These are phyloP conservation scores for Monosporascus sp. DNA, from an alignment of 2,329 filamentous ascomycete species.

Conservation along the genomic window DNA sequence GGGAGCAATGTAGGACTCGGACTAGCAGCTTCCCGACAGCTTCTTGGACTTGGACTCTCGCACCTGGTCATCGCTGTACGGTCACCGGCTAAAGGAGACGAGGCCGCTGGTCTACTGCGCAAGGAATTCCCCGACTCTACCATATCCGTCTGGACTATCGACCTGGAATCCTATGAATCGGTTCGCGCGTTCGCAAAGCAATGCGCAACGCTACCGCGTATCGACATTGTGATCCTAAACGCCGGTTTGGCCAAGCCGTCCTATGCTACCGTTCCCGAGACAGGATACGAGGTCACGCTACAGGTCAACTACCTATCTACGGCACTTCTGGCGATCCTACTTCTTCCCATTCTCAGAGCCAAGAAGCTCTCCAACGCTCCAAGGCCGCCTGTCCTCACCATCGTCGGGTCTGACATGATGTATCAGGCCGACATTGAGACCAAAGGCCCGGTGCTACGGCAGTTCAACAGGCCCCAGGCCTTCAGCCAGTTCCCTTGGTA, in stretches of 20 bases:
- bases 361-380: background rate
- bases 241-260: slow-evolving; percentile 28
- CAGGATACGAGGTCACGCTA: slow-evolving; percentile 34
- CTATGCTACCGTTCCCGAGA: slow-evolving; percentile 19
- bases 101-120: slow-evolving; percentile 29
- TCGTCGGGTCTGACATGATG: slow-evolving; percentile 23
- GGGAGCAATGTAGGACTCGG: slow-evolving; percentile 42
- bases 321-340: slow-evolving; percentile 25
- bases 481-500: slow-evolving; percentile 13
- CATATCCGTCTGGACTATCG: slow-evolving; percentile 40
- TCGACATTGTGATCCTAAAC: slow-evolving; percentile 43
- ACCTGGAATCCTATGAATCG: slow-evolving; percentile 39
- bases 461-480: slow-evolving; percentile 7
- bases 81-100: slow-evolving; percentile 32
- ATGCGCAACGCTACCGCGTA: slow-evolving; percentile 26
- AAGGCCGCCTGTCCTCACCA: slow-evolving; percentile 15
- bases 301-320: slow-evolving; percentile 38
- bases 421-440: slow-evolving; percentile 12
- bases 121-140: slow-evolving; percentile 21
- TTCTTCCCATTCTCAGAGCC: slow-evolving; percentile 24
- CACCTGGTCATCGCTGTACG: slow-evolving; percentile 40
- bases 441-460: slow-evolving; percentile 9
- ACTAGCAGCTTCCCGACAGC: slow-evolving; percentile 36
- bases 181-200: slow-evolving; percentile 33
- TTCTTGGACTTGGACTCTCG: slow-evolving; percentile 31